Percentiles rank a stretch among this genome's conserved stretches.
Evolutionary conservation across 2,329 filamentous ascomycete genomes (phyloP).

Genomic region (Fusarium caatingaense): DNA sequence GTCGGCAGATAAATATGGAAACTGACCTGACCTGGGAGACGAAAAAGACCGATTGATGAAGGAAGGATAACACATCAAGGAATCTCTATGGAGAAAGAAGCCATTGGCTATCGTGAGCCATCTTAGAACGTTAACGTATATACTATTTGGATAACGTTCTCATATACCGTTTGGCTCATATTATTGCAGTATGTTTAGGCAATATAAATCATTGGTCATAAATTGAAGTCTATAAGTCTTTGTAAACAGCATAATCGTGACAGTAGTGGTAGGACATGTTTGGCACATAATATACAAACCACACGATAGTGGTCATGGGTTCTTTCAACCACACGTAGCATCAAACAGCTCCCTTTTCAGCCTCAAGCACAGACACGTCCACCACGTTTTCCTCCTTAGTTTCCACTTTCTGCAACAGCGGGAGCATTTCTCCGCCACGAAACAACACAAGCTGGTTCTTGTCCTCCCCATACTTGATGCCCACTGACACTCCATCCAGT

Average conservation of each 20-base stretch:
- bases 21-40: no score
- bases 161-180: background rate
- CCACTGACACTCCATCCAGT: constrained; percentile 69
- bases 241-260: background rate
- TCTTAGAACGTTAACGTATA: constrained; percentile 5
- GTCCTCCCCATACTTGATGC: constrained; percentile 54
- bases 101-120: background rate
- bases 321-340: background rate
- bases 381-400: constrained; percentile 1
- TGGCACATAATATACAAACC: background rate
- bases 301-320: background rate
- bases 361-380: constrained; percentile 1
- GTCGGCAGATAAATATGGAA: constrained; percentile 7
- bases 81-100: background rate
- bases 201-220: background rate
- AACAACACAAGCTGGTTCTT: constrained; percentile 62
- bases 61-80: background rate
- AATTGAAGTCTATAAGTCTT: background rate
- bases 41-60: background rate
- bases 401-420: constrained; percentile 28
- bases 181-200: background rate
- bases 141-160: constrained; percentile 20
- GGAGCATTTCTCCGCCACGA: constrained; percentile 59
- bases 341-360: constrained; percentile 5
- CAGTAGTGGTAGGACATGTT: background rate